A percentile compares a stretch with the other conserved stretches of the same genome.
Conservation (phyloP, 345 rosid genomes). For the Eucalyptus lansdowneana region DNA sequence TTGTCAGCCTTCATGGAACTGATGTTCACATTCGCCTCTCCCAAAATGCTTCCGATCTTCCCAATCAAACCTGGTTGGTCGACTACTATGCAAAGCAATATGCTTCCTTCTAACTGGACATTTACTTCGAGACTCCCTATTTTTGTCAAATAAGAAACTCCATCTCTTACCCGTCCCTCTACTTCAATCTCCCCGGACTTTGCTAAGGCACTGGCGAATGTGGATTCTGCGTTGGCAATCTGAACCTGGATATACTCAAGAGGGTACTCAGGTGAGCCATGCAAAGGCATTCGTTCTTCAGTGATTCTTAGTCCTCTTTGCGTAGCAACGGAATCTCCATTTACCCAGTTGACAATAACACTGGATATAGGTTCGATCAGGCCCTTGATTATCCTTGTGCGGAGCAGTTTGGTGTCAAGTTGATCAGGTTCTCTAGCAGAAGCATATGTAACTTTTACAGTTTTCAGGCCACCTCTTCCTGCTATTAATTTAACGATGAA, state of each 20-base stretch:
- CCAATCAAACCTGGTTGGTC: constrained; percentile 88
- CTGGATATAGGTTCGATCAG: constrained; percentile 67
- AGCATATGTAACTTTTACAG: constrained; percentile 63
- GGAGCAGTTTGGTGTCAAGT: constrained; percentile 73
- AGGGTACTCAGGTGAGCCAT: constrained; percentile 66
- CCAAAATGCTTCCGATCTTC: constrained; percentile 58
- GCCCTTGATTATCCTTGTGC: constrained; percentile 79
- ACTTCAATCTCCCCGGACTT: constrained; percentile 65
- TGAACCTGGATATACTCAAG: constrained; percentile 59
- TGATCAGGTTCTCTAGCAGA: constrained; percentile 70
- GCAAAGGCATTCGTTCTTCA: constrained; percentile 43
- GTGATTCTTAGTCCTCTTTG: constrained; percentile 67
- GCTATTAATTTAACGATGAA: constrained; percentile 69
- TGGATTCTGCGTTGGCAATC: constrained; percentile 61
- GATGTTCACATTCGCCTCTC: constrained; percentile 68
- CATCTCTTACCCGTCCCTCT: constrained; percentile 65
- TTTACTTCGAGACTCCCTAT: constrained; percentile 73
- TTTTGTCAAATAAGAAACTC: constrained; percentile 57
- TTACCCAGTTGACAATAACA: constrained; percentile 63
- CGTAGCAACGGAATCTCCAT: constrained; percentile 68
- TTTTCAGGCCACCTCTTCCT: constrained; percentile 80
- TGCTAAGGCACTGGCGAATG: constrained; percentile 62
- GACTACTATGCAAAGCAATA: constrained; percentile 59
- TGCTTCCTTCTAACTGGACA: constrained; percentile 71
- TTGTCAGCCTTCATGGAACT: constrained; percentile 80